Percentiles rank a stretch among this genome's conserved stretches.
Evolutionary conservation across 805 yeast genomes (phyloP).

Genomic region (Sungouiozyma ichnusensis): DNA sequence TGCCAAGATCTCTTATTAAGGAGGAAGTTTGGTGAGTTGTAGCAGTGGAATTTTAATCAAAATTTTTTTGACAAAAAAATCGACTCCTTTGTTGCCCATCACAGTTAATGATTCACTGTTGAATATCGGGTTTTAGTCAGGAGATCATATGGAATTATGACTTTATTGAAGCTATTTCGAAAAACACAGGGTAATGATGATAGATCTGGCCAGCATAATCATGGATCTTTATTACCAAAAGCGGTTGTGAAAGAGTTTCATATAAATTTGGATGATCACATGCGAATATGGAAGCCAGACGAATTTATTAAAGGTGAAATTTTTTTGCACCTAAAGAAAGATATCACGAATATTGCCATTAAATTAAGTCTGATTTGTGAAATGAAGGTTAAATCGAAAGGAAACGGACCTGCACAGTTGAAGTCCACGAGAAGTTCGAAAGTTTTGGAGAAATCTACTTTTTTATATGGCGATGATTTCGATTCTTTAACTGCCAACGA

Average conservation of each 20-base stretch:
- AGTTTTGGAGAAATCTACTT: constrained; percentile 49
- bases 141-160: too few species aligned
- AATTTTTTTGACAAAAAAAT: too few species aligned
- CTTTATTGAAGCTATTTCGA: background rate
- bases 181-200: background rate
- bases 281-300: constrained; percentile 69
- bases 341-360: constrained; percentile 39
- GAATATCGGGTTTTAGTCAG: too few species aligned
- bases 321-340: constrained; percentile 44
- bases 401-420: constrained; percentile 37
- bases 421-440: constrained; percentile 41
- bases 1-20: too few species aligned
- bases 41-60: too few species aligned
- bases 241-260: constrained; percentile 14
- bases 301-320: constrained; percentile 61
- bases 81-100: too few species aligned
- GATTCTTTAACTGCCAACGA: background rate
- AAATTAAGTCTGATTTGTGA: constrained; percentile 46
- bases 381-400: constrained; percentile 41
- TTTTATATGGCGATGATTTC: constrained; percentile 42
- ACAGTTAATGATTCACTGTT: too few species aligned
- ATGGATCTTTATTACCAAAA: background rate
- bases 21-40: too few species aligned
- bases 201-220: background rate
- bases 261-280: constrained; percentile 64